A percentile compares a stretch with the other conserved stretches of the same genome.
Conservation (phyloP, 352 stramenopile species). For the Phytopythium litorale region DNA sequence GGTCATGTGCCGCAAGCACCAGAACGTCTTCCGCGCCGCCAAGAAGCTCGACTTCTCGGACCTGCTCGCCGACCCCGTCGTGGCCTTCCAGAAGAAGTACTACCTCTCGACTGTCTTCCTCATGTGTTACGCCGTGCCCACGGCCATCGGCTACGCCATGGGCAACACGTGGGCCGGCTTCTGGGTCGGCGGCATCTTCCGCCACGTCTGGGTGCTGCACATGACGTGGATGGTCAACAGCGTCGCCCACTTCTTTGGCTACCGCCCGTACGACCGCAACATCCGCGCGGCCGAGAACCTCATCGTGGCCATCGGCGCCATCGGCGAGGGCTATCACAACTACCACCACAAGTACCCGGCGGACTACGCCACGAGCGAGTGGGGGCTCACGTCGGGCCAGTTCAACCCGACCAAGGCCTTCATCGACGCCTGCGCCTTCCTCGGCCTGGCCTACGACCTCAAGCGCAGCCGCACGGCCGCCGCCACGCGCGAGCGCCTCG, state of each 20-base stretch:
- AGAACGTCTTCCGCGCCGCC: slow-evolving; percentile 76
- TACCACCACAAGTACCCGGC: slow-evolving; percentile 99
- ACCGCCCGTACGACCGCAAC: slow-evolving; percentile 97
- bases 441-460: slow-evolving; percentile 95
- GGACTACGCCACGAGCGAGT: slow-evolving; percentile 98
- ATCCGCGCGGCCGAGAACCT: slow-evolving; percentile 96
- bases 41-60: slow-evolving; percentile 96
- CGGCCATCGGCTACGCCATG: slow-evolving; percentile 86
- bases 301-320: slow-evolving; percentile 93
- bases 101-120: slow-evolving; percentile 88
- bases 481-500: slow-evolving; percentile 61
- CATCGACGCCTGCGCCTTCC: slow-evolving; percentile 91
- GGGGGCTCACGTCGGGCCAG: slow-evolving; percentile 92
- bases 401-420: slow-evolving; percentile 98
- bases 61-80: slow-evolving; percentile 90
- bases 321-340: slow-evolving; percentile 99
- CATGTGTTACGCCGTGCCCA: slow-evolving; percentile 97
- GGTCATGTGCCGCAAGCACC: slow-evolving; percentile 98
- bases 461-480: slow-evolving; percentile 91
- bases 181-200: slow-evolving; percentile 94
- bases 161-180: slow-evolving; percentile 93
- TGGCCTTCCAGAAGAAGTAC: slow-evolving; percentile 96
- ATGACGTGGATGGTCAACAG: slow-evolving; percentile 99
- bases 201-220: slow-evolving; percentile 96
- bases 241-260: slow-evolving; percentile 97